Evolutionary conservation across 495 filamentous ascomycete species (phyloP).

Genomic region (Clavariopsis aquatica): DNA sequence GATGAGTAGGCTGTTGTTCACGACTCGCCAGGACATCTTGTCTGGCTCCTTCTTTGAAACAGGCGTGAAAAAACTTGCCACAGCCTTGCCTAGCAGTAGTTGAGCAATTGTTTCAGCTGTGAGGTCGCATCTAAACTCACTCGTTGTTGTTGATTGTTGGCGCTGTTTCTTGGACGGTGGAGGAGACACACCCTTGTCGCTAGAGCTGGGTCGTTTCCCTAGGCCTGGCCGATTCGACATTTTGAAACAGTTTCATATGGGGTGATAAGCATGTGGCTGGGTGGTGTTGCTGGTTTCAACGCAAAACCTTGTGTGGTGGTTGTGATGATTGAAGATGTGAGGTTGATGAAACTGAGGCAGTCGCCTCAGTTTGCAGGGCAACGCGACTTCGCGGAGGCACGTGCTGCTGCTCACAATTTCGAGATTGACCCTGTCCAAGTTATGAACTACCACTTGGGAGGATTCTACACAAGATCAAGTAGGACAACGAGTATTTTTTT

Average conservation of each 20-base stretch:
- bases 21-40: slow-evolving; percentile 68
- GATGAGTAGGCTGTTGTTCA: slow-evolving; percentile 72
- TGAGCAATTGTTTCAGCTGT: not conserved
- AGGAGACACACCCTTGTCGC: slow-evolving; percentile 54
- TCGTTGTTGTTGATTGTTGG: slow-evolving; percentile 70
- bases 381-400: slow-evolving; percentile 28
- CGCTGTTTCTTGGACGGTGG: slow-evolving; percentile 57
- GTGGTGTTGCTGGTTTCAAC: not conserved
- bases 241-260: not conserved
- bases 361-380: not conserved
- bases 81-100: slow-evolving; percentile 58
- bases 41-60: slow-evolving; percentile 81
- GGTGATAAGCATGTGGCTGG: not conserved
- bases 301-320: not conserved
- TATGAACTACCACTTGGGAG: not conserved
- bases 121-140: slow-evolving; percentile 50
- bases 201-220: slow-evolving; percentile 39
- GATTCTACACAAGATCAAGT: not conserved
- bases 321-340: not conserved
- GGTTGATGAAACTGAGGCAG: not conserved
- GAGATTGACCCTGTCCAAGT: not conserved
- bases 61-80: slow-evolving; percentile 88
- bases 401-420: slow-evolving; percentile 2
- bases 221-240: slow-evolving; percentile 11
- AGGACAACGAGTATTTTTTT: not conserved